Percentiles rank a stretch among this genome's conserved stretches.
Conservation (phyloP, 2,329 filamentous ascomycete species). For the Fusarium tjaetaba region DNA sequence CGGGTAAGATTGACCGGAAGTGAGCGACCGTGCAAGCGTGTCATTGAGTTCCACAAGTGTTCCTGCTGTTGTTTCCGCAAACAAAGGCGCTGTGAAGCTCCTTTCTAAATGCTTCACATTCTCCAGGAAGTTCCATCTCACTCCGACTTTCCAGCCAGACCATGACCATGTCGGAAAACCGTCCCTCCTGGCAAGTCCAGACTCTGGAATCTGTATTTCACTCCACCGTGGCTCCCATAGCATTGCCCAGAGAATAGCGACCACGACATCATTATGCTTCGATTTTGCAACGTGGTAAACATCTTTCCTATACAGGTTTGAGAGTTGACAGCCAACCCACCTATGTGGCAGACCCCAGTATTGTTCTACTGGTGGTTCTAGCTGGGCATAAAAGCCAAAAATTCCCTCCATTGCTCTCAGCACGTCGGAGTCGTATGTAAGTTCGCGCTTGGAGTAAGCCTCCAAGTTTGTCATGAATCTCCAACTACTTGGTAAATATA, state of each 20-base stretch:
- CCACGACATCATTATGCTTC: background rate
- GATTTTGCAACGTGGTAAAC: background rate
- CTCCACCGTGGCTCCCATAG: background rate
- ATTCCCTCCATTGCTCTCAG: background rate
- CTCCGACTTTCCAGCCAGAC: background rate
- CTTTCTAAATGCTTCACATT: accelerated
- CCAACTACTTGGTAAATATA: background rate
- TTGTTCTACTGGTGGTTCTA: background rate
- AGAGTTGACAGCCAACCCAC: background rate
- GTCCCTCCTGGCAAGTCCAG: accelerated
- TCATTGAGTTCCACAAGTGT: background rate
- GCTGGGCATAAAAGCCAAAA: background rate
- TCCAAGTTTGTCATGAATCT: background rate
- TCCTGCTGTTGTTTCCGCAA: background rate
- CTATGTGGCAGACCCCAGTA: background rate
- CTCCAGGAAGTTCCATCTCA: background rate
- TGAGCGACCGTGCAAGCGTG: accelerated
- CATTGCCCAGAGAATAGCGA: background rate
- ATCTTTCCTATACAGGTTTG: accelerated
- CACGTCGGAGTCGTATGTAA: background rate
- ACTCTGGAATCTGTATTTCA: accelerated
- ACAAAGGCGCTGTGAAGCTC: accelerated
- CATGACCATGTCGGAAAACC: background rate
- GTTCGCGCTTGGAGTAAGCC: background rate
- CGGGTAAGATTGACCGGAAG: accelerated